phyloP scores from a whole-genome alignment of 1,139 yeast species.

The Diutina pseudorugosa region DNA sequence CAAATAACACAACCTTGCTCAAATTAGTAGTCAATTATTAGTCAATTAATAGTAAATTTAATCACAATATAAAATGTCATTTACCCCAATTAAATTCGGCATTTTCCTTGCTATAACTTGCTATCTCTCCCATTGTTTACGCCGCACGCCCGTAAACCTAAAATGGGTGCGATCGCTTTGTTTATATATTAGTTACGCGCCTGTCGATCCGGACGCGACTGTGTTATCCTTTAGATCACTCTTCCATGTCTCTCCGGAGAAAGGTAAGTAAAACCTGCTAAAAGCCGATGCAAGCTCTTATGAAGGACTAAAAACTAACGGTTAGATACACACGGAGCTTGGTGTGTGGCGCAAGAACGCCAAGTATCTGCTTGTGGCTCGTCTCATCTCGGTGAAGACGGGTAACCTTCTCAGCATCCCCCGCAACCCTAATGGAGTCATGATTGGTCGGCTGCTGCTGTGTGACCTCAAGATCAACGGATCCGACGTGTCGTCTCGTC shows the following conservation, averaged over 20 bases:
- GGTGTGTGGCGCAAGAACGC: slow-evolving; percentile 2
- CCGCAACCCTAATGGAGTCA: slow-evolving; percentile 20
- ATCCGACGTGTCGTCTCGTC: slow-evolving; percentile 55
- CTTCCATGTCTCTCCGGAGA: not conserved
- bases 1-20: too few species aligned
- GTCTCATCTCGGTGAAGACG: slow-evolving; percentile 21
- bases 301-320: not conserved
- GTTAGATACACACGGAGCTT: not conserved
- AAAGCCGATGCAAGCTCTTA: too few species aligned
- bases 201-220: not conserved
- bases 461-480: slow-evolving; percentile 48
- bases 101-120: too few species aligned
- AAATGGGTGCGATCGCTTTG: not conserved
- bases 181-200: not conserved
- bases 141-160: not conserved
- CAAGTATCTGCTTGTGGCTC: slow-evolving; percentile 9
- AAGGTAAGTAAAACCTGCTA: not conserved
- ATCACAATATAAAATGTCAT: too few species aligned
- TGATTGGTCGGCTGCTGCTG: slow-evolving; percentile 49
- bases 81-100: too few species aligned
- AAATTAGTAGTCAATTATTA: too few species aligned
- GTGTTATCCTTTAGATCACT: not conserved
- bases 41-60: too few species aligned
- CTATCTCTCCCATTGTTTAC: not conserved
- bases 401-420: slow-evolving; percentile 23